These are phyloP conservation scores for Emergomyces africanus DNA, from an alignment of 2,329 filamentous ascomycete genomes.

Conservation along the genomic window DNA sequence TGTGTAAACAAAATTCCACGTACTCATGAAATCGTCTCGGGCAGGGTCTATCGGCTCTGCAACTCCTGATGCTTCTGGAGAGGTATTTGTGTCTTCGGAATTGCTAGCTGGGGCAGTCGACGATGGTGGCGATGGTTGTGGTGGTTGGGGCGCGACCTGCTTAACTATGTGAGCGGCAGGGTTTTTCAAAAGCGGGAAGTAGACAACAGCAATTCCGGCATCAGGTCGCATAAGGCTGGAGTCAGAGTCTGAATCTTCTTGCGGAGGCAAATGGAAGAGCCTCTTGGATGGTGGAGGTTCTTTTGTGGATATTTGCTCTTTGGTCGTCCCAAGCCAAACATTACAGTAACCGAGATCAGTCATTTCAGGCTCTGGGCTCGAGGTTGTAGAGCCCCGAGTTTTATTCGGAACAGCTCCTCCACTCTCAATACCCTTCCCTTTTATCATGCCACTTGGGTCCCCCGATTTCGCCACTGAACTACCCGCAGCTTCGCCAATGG, in stretches of 20 bases:
- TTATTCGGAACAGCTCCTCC: slow-evolving; percentile 26
- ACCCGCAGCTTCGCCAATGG: slow-evolving; percentile 57
- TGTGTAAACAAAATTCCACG: slow-evolving; percentile 97
- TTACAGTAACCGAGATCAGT: slow-evolving; percentile 74
- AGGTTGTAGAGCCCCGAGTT: slow-evolving; percentile 34
- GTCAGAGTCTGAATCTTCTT: slow-evolving; percentile 45
- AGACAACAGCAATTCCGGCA: slow-evolving; percentile 78
- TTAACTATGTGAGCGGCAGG: slow-evolving; percentile 28
- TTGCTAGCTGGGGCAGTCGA: slow-evolving; percentile 10
- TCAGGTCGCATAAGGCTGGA: slow-evolving; percentile 61
- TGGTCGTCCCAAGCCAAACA: slow-evolving; percentile 70
- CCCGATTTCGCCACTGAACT: slow-evolving; percentile 48
- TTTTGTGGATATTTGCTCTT: slow-evolving; percentile 51
- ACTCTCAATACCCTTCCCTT: slow-evolving; percentile 1
- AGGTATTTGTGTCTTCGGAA: slow-evolving; percentile 10
- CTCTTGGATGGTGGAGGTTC: slow-evolving; percentile 43
- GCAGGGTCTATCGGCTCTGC: slow-evolving; percentile 66
- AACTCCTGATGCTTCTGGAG: slow-evolving; percentile 39
- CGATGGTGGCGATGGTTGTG: slow-evolving; percentile 8
- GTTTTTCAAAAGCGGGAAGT: slow-evolving; percentile 82
- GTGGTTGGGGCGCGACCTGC: neutral
- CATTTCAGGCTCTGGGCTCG: slow-evolving; percentile 11
- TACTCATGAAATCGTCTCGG: slow-evolving; percentile 74
- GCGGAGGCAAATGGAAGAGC: slow-evolving; percentile 24
- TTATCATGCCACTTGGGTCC: slow-evolving; percentile 10